Evolutionary conservation across 2,329 filamentous ascomycete genomes (phyloP), one percentile per base, ranked within the genome.

Genomic region (Allantophomopsis cytisporea): DNA sequence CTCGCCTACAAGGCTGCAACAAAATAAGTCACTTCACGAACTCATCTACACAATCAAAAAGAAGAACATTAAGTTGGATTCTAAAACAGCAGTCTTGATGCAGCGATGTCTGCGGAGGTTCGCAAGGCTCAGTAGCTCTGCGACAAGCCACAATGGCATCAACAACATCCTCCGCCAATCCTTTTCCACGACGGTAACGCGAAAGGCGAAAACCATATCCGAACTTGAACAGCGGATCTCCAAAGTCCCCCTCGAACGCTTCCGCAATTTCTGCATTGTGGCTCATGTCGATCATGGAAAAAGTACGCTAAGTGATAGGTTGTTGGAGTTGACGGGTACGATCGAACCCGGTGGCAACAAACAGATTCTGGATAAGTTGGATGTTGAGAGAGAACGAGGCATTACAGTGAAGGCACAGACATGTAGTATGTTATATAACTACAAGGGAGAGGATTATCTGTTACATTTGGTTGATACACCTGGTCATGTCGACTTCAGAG

Each of bases 331-430:
- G 47, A 98, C 91, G 1, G 89, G 91, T 15, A 96, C 89, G 6
- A 96, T 98, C 47, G 66, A 83, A 50, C 73, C 83, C 0, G 87
- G 86, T 43, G 71, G 72, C 37, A 94, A 95, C 59, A 94, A 94
- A 63, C 91, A 98, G 67, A 85, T 96, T 45, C 68, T 98, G 47
- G 91, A 98, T 62, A 95, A 94, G 59, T 74, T 98, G 30, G 91
- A 98, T 57, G 91, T 98, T 40, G 91, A 98, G 64, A 73, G 91
- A 38, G 87, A 96, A 61, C 76, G 91, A 31, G 91, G 91, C 45
- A 98, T 98, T 58, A 98, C 91, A 0, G 91, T 98, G 58, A 98
- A 98, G 66, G 91, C 91, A 40, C 91, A 98, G 66, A 96, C 91
- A 41, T 96, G 91, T 62, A 91, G 82, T 41, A 98, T 98, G 91